Percentiles rank a stretch among this genome's conserved stretches.
phyloP scores from a whole-genome alignment of 345 rosid species.

The Citrus glauca region DNA sequence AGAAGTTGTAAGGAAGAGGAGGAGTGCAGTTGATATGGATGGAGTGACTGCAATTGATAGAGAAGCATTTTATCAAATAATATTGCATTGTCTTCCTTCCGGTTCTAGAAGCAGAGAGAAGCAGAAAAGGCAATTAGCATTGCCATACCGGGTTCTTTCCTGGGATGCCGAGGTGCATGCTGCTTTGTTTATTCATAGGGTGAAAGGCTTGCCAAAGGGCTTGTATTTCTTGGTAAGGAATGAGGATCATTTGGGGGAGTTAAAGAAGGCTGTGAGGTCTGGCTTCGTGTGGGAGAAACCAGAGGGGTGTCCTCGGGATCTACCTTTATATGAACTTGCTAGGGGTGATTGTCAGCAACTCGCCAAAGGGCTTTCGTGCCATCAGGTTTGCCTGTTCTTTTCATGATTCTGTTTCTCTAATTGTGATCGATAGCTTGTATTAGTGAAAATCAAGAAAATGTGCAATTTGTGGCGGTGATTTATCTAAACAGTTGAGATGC shows the following conservation, averaged over 20 bases:
- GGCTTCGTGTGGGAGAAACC: conserved; percentile 79
- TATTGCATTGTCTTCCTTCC: conserved; percentile 84
- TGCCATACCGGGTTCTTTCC: conserved; percentile 75
- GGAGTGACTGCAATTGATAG: conserved; percentile 56
- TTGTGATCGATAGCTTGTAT: background rate
- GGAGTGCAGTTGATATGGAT: conserved; percentile 96
- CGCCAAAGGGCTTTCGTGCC: conserved; percentile 72
- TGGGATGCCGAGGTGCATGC: conserved; percentile 95
- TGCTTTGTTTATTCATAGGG: conserved; percentile 80
- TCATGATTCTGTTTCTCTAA: background rate
- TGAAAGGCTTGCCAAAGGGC: conserved; percentile 63
- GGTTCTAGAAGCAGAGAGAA: conserved; percentile 45
- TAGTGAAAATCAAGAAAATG: background rate
- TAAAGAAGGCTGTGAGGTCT: conserved; percentile 45
- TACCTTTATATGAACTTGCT: conserved; percentile 66
- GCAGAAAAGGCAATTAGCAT: conserved; percentile 51
- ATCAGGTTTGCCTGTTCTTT: conserved; percentile 47
- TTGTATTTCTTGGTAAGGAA: conserved; percentile 84
- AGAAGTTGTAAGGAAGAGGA: conserved; percentile 72
- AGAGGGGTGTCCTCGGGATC: conserved; percentile 64
- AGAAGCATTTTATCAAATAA: conserved; percentile 69
- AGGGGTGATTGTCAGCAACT: conserved; percentile 55
- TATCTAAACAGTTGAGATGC: background rate
- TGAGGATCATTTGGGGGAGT: conserved; percentile 66
- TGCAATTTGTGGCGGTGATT: background rate